Evolutionary conservation across 2,329 filamentous ascomycete species (phyloP), one percentile per base, ranked within the genome.

Genomic region (Claviceps sp.): DNA sequence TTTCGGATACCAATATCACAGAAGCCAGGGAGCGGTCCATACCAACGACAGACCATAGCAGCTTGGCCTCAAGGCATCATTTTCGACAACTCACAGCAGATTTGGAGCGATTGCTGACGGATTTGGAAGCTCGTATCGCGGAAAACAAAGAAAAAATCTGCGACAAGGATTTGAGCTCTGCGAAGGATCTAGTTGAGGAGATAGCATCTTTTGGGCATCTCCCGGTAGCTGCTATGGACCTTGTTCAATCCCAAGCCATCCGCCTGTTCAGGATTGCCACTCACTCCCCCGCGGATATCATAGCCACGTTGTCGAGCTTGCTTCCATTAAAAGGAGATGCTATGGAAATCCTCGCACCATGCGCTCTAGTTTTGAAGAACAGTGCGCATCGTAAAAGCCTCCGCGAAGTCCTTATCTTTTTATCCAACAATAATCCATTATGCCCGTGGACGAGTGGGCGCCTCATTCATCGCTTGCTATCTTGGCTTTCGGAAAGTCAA

Each of bases 201-300:
- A 22, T 65, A 38, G 52, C 55, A 9, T 53, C 46, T 16, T 51
- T 56, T 37, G 53, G 57, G 2, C 26, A 57, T 41, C 57, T 54
- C 11, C 51, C 55, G 3, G 47, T 54, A 37, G 34, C 52, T 18
- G 49, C 51, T 24, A 11, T 34, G 30, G 50, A 44, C 16, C 18
- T 34, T 8, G 26, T 60, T 20, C 52, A 57, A 48, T 55, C 55
- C 42, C 54, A 56, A 49, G 59, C 59, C 14, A 51, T 60, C 42
- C 50, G 57, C 26, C 47, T 69, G 47, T 58, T 67, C 40, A 57
- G 56, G 38, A 52, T 58, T 11, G 50, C 57, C 6, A 48, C 57
- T 16, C 47, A 52, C 20, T 53, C 54, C 11, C 50, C 62, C 20
- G 53, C 49, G 3, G 57, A 54, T 1, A 55, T 61, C 0, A 48